Percentiles rank a stretch among this genome's conserved stretches.
Conservation (phyloP, 768 basidiomycete genomes). For the Coprinellus aureogranulatus region DNA sequence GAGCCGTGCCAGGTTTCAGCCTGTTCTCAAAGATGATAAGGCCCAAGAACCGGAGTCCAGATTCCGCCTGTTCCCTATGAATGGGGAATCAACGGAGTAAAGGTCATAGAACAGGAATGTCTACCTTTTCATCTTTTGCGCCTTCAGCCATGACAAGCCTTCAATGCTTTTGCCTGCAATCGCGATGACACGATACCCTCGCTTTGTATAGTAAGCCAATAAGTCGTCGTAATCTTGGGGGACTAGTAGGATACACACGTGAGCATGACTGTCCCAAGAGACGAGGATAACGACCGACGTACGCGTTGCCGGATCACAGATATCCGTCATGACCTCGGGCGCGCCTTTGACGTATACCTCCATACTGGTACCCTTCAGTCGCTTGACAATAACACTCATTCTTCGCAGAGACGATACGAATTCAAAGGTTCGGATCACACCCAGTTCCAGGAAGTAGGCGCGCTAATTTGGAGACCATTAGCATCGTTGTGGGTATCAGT, state of each 20-base stretch:
- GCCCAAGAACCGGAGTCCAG: constrained; percentile 84
- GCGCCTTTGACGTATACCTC: constrained; percentile 99
- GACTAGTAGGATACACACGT: constrained; percentile 47
- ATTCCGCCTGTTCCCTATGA: constrained; percentile 89
- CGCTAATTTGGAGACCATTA: constrained; percentile 49
- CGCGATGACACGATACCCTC: constrained; percentile 96
- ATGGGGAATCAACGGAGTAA: constrained; percentile 5
- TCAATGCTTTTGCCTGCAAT: constrained; percentile 96
- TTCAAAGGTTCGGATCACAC: constrained; percentile 94
- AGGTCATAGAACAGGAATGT: too few species aligned
- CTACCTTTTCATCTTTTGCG: constrained; percentile 95
- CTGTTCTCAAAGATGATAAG: constrained; percentile 98
- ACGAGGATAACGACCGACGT: constrained; percentile 27
- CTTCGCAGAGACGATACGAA: constrained; percentile 90
- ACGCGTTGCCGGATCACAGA: constrained; percentile 93
- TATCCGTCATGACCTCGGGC: constrained; percentile 95
- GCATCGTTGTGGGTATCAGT: background rate
- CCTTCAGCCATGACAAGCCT: constrained; percentile 92
- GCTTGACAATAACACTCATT: constrained; percentile 98
- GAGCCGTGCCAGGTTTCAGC: constrained; percentile 86
- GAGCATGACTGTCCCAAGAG: constrained; percentile 3
- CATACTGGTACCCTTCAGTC: constrained; percentile 91
- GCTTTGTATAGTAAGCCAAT: constrained; percentile 92
- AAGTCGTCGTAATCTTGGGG: constrained; percentile 96
- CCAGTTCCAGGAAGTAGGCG: constrained; percentile 94